phyloP scores from a whole-genome alignment of 352 stramenopile species.

The Pilasporangium apinafurcum region DNA sequence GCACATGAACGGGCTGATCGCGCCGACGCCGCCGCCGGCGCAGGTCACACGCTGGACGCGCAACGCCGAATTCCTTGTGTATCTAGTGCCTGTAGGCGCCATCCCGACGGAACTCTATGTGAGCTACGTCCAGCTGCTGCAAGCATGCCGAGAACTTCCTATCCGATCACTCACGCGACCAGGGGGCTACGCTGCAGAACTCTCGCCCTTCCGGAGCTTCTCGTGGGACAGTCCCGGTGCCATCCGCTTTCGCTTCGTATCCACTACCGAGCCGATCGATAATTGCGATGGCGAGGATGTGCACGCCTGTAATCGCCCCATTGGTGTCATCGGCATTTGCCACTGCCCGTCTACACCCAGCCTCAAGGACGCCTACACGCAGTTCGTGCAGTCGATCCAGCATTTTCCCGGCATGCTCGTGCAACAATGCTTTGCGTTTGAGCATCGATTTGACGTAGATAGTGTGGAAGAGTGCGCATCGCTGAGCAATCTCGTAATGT shows the following conservation, averaged over 20 bases:
- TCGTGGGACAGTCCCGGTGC: constrained; percentile 51
- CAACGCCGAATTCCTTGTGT: constrained; percentile 72
- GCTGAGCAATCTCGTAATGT: constrained; percentile 73
- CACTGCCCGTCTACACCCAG: constrained; percentile 66
- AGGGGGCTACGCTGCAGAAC: constrained; percentile 67
- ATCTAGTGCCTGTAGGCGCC: constrained; percentile 67
- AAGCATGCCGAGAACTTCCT: constrained; percentile 40
- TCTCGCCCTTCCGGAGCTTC: constrained; percentile 74
- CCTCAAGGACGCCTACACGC: constrained; percentile 43
- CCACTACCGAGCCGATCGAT: constrained; percentile 47
- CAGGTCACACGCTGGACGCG: constrained; percentile 47
- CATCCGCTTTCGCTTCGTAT: constrained; percentile 71
- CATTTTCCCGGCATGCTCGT: constrained; percentile 66
- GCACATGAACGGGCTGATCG: constrained; percentile 24
- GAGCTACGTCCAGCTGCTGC: constrained; percentile 54
- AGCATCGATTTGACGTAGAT: constrained; percentile 63
- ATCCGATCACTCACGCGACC: constrained; percentile 66
- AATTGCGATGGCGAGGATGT: constrained; percentile 65
- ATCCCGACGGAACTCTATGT: constrained; percentile 57
- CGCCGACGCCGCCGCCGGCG: constrained; percentile 15
- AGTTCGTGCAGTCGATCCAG: constrained; percentile 61
- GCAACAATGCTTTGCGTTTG: constrained; percentile 81
- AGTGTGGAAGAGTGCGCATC: constrained; percentile 49
- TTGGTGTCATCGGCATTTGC: constrained; percentile 75
- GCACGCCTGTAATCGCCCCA: constrained; percentile 57